Evolutionary conservation across 331 rosid genomes (phyloP).

Genomic region (Cydonia oblonga): DNA sequence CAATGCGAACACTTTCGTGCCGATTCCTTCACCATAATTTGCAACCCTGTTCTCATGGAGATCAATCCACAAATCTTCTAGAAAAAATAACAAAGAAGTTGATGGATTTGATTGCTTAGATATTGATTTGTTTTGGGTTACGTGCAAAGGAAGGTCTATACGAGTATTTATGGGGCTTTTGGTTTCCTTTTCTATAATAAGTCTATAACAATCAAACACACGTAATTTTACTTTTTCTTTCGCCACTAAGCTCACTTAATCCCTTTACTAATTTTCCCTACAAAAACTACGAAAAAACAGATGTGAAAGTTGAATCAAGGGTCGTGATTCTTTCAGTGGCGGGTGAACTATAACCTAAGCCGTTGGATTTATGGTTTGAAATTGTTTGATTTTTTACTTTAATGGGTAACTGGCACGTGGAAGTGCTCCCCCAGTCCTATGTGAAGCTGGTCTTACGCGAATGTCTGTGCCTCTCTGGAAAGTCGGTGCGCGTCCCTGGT

Average conservation of each 20-base stretch:
- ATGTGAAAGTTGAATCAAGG: not conserved
- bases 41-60: not conserved
- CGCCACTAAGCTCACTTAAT: not conserved
- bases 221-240: no score
- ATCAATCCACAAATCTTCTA: not conserved
- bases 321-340: not conserved
- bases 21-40: constrained; percentile 29
- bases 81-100: not conserved
- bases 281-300: not conserved
- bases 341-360: no score
- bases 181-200: constrained; percentile 1
- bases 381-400: not conserved
- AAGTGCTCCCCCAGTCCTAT: not conserved
- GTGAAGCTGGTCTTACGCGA: not conserved
- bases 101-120: not conserved
- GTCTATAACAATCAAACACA: not conserved
- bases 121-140: not conserved
- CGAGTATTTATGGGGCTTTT: not conserved
- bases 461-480: not conserved
- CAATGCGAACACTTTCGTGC: constrained; percentile 33
- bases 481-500: not conserved
- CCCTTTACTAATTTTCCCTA: not conserved
- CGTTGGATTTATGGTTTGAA: no score
- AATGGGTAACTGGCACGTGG: not conserved
- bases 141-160: not conserved